A percentile compares a stretch with the other conserved stretches of the same genome.
Conservation (phyloP, 306 rosid genomes). For the Fragaria ananassa region DNA sequence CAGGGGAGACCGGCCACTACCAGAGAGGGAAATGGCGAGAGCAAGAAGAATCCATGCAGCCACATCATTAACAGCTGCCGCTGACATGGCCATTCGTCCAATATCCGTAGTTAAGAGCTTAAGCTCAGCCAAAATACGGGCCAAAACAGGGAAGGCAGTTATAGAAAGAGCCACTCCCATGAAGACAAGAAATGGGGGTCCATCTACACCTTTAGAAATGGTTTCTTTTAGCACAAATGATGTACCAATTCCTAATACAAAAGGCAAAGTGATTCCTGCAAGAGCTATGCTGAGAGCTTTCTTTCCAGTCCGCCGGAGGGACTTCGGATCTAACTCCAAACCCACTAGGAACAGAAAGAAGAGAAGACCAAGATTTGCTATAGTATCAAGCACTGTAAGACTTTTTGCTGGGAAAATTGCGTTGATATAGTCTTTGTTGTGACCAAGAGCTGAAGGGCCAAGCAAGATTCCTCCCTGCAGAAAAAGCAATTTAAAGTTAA, state of each 20-base stretch:
- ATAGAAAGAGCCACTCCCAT: conserved; percentile 75
- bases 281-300: conserved; percentile 52
- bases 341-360: conserved; percentile 65
- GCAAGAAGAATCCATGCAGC: conserved; percentile 96
- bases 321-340: conserved; percentile 49
- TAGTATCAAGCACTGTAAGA: conserved; percentile 54
- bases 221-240: conserved; percentile 47
- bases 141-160: conserved; percentile 87
- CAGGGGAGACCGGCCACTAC: conserved; percentile 57
- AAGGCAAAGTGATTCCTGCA: conserved; percentile 63
- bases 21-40: conserved; percentile 81
- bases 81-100: conserved; percentile 87
- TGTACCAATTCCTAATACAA: conserved; percentile 61
- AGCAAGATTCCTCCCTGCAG: conserved; percentile 65
- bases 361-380: conserved; percentile 69
- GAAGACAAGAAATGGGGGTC: conserved; percentile 58
- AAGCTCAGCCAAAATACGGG: conserved; percentile 87
- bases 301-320: conserved; percentile 56
- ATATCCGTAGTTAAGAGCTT: conserved; percentile 78
- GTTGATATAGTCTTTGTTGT: conserved; percentile 33
- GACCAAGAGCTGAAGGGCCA: conserved; percentile 67
- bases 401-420: conserved; percentile 53
- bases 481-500: not conserved
- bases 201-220: conserved; percentile 43
- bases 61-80: conserved; percentile 89